phyloP scores from a whole-genome alignment of 2,329 filamentous ascomycete genomes.

The Xylariaceae sp. region DNA sequence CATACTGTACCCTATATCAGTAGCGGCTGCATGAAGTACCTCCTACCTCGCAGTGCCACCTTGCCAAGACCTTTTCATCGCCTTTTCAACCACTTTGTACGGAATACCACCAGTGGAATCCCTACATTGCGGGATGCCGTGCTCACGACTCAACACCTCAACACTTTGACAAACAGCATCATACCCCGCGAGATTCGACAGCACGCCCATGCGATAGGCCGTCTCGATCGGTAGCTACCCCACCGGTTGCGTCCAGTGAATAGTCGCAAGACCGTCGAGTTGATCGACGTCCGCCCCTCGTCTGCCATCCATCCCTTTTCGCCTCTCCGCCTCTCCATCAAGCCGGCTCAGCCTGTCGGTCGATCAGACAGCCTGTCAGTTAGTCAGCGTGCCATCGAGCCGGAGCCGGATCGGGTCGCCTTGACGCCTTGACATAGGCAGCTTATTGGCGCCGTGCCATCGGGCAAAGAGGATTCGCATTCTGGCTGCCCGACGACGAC shows the following conservation, averaged over 20 bases:
- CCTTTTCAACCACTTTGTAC: neutral
- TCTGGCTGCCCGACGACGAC: neutral
- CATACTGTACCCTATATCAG: neutral
- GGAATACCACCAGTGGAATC: neutral
- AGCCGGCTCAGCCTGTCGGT: neutral
- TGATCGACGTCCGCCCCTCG: neutral
- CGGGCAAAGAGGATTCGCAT: neutral
- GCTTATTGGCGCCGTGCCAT: neutral
- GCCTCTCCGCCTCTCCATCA: neutral
- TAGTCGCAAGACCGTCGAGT: neutral
- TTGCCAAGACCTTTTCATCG: constrained; percentile 10
- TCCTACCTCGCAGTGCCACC: constrained; percentile 1
- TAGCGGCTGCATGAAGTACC: neutral
- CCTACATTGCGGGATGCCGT: neutral
- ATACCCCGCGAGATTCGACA: neutral
- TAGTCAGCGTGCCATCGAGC: constrained; percentile 1
- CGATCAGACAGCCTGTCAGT: neutral
- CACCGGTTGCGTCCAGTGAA: neutral
- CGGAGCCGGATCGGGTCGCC: constrained; percentile 5
- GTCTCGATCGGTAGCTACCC: neutral
- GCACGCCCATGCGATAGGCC: no score
- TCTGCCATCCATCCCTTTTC: neutral
- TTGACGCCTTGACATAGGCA: neutral
- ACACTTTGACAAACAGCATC: neutral
- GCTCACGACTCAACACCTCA: neutral